Conservation (phyloP, 192 early-diverging fungal genomes). For the Powellomyces hirtus region DNA sequence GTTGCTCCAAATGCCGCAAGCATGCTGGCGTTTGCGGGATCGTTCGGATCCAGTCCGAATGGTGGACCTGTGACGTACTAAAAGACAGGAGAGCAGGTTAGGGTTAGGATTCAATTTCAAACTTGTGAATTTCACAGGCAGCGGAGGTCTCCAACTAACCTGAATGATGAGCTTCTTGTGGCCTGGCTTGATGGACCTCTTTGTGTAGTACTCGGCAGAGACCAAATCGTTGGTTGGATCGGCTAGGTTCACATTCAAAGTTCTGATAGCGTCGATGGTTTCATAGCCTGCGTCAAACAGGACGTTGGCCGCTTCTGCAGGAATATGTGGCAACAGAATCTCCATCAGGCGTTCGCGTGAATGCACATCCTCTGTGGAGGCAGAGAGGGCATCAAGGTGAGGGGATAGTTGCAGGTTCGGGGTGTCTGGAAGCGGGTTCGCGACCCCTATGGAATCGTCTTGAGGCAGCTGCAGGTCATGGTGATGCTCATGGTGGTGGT, state of each 20-base stretch:
- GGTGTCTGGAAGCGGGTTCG: not conserved
- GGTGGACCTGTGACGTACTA: conserved; percentile 15
- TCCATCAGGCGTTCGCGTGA: conserved; percentile 20
- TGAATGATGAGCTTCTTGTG: conserved; percentile 28
- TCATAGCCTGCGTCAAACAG: conserved; percentile 32
- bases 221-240: conserved; percentile 20
- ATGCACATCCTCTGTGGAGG: not conserved
- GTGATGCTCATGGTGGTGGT: conserved; percentile 2
- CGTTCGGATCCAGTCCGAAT: conserved; percentile 15
- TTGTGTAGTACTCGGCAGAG: conserved; percentile 22
- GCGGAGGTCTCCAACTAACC: too few relatives aligned
- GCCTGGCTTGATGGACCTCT: conserved; percentile 24
- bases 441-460: not conserved
- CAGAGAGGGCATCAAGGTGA: not conserved
- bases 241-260: conserved; percentile 17
- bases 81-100: not conserved
- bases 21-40: conserved; percentile 12
- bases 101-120: too few relatives aligned
- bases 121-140: not conserved
- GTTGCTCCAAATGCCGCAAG: conserved; percentile 13
- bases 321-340: conserved; percentile 11
- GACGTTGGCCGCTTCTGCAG: conserved; percentile 14
- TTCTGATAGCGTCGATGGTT: conserved; percentile 22
- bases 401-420: not conserved
- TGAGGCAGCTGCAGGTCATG: not conserved